Percentiles rank a stretch among this genome's conserved stretches.
Evolutionary conservation across 768 basidiomycete species (phyloP).

Genomic region (Postia placenta): DNA sequence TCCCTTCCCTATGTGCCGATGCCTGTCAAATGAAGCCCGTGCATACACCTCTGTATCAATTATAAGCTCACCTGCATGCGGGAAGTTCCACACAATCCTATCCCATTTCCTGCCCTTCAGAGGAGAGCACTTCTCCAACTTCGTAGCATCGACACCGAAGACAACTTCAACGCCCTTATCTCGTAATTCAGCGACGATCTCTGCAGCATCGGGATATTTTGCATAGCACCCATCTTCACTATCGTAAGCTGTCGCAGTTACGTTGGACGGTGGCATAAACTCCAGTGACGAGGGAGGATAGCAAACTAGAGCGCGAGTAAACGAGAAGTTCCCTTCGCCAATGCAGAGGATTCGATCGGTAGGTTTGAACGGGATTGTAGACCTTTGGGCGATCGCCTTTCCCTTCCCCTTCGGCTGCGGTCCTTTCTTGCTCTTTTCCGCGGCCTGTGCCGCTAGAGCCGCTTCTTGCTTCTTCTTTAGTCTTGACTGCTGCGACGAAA

Average conservation of each 20-base stretch:
- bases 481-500: constrained; percentile 65
- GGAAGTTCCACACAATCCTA: constrained; percentile 91
- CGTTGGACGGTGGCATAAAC: constrained; percentile 52
- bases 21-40: constrained; percentile 5
- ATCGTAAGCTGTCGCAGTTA: constrained; percentile 87
- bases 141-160: constrained; percentile 83
- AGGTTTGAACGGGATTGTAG: constrained; percentile 57
- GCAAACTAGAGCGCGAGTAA: constrained; percentile 64
- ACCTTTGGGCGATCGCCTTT: constrained; percentile 27
- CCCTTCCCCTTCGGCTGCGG: constrained; percentile 34
- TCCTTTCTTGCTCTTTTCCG: constrained; percentile 30
- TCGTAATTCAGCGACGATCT: constrained; percentile 49
- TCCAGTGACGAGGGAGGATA: constrained; percentile 39
- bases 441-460: constrained; percentile 43
- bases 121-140: constrained; percentile 49
- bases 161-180: constrained; percentile 61
- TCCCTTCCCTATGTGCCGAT: constrained; percentile 55
- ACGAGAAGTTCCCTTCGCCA: constrained; percentile 96
- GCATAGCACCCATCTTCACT: constrained; percentile 63
- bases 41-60: neutral
- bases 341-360: constrained; percentile 71
- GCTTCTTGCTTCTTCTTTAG: constrained; percentile 54
- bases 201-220: constrained; percentile 75
- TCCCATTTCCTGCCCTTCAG: constrained; percentile 68
- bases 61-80: constrained; percentile 72